Conservation (phyloP, 1,284 basidiomycete species). For the Moesziomyces parantarcticus region DNA sequence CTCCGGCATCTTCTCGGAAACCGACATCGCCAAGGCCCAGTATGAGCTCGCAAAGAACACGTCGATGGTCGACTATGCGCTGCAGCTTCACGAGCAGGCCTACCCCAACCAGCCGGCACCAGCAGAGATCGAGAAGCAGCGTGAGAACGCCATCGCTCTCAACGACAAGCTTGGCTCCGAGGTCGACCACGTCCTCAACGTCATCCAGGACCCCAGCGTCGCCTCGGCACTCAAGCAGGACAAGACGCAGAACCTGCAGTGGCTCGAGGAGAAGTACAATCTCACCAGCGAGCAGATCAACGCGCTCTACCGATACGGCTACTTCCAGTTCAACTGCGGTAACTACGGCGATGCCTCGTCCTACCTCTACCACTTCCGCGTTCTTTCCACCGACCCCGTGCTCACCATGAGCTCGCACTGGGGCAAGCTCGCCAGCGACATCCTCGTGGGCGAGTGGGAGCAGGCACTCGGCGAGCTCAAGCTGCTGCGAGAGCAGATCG, state of each 20-base stretch:
- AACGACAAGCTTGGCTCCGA: slow-evolving; percentile 86
- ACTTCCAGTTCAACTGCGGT: slow-evolving; percentile 97
- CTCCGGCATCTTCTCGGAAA: slow-evolving; percentile 78
- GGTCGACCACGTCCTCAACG: slow-evolving; percentile 90
- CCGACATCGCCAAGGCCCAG: slow-evolving; percentile 84
- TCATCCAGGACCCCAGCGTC: slow-evolving; percentile 96
- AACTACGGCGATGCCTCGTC: slow-evolving; percentile 96
- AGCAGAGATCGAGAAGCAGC: slow-evolving; percentile 59
- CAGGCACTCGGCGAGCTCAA: slow-evolving; percentile 92
- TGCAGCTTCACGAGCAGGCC: slow-evolving; percentile 81
- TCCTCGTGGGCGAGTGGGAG: slow-evolving; percentile 94
- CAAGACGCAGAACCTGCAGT: slow-evolving; percentile 93
- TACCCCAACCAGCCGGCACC: slow-evolving; percentile 74
- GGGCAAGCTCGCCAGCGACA: slow-evolving; percentile 97
- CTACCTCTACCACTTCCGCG: slow-evolving; percentile 98
- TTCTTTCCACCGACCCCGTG: slow-evolving; percentile 90
- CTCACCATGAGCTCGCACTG: slow-evolving; percentile 94
- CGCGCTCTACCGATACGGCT: slow-evolving; percentile 95
- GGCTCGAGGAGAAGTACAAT: slow-evolving; percentile 93
- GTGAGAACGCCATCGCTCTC: slow-evolving; percentile 79
- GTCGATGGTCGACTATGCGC: slow-evolving; percentile 70
- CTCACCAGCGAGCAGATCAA: slow-evolving; percentile 94
- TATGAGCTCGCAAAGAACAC: slow-evolving; percentile 96
- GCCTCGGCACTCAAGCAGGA: slow-evolving; percentile 84
- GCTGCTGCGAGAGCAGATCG: slow-evolving; percentile 89